Conservation (phyloP, 2,329 filamentous ascomycete species). For the Hirsutella thompsonii region DNA sequence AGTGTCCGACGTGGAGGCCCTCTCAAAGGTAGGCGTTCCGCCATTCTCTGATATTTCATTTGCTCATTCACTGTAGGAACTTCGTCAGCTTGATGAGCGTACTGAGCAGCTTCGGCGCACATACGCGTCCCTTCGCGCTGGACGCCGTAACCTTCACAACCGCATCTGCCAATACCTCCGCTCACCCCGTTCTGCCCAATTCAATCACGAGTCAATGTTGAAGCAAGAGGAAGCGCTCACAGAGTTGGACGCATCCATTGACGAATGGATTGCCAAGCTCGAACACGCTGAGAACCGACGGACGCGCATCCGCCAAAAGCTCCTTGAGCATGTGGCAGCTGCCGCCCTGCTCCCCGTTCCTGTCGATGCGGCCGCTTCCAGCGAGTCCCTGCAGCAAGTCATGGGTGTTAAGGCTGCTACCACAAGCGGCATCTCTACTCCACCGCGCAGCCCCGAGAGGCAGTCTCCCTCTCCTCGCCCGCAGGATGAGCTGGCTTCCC, state of each 20-base stretch:
- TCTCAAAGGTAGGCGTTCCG: constrained; percentile 42
- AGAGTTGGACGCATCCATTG: constrained; percentile 65
- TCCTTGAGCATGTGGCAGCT: constrained; percentile 70
- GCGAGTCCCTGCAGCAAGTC: constrained; percentile 28
- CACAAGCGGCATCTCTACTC: constrained; percentile 36
- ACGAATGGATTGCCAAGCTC: constrained; percentile 71
- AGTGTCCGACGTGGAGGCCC: constrained; percentile 46
- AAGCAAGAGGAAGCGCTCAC: constrained; percentile 70
- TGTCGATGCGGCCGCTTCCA: constrained; percentile 12
- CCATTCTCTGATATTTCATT: neutral
- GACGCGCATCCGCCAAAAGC: constrained; percentile 62
- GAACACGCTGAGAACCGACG: constrained; percentile 69
- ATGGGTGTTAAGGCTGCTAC: constrained; percentile 25
- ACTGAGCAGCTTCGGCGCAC: constrained; percentile 68
- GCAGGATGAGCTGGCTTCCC: constrained; percentile 21
- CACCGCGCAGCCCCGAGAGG: constrained; percentile 14
- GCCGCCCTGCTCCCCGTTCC: constrained; percentile 40
- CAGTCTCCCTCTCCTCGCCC: constrained; percentile 14
- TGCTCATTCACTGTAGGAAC: constrained; percentile 37
- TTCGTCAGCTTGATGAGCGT: constrained; percentile 62
- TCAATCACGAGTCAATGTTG: constrained; percentile 62
- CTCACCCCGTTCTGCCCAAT: constrained; percentile 55
- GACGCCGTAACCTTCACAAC: constrained; percentile 62
- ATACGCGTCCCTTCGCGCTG: constrained; percentile 61
- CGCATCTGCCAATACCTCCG: constrained; percentile 68